These are phyloP conservation scores for Chrysoporthe puriensis DNA, from an alignment of 2,329 filamentous ascomycete species.

Conservation along the genomic window DNA sequence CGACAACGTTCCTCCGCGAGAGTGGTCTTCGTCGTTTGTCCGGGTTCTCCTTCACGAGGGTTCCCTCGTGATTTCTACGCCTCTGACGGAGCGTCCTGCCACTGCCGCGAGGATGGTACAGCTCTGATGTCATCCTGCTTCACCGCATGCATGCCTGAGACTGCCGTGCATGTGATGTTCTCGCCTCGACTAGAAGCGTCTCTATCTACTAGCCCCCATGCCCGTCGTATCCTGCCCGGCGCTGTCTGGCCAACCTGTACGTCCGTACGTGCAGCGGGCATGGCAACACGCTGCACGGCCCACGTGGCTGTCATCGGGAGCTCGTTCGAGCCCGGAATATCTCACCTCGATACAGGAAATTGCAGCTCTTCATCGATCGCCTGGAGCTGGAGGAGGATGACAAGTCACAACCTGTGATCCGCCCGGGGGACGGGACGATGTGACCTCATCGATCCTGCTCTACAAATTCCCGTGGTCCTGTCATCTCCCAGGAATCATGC, in stretches of 20 bases:
- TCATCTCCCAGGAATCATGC: background rate
- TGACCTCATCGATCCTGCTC: constrained; percentile 4
- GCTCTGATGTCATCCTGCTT: background rate
- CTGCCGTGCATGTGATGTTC: background rate
- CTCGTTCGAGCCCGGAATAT: background rate
- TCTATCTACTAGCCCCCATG: background rate
- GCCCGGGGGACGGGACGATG: background rate
- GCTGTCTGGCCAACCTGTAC: background rate
- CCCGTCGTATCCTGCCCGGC: background rate
- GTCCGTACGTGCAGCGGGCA: background rate
- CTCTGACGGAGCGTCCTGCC: background rate
- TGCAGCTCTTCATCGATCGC: constrained; percentile 9
- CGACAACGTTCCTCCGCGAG: too few species aligned
- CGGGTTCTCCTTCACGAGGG: too few species aligned
- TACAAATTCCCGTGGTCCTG: background rate
- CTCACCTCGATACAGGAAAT: background rate
- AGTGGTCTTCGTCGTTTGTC: too few species aligned
- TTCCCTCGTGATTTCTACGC: background rate
- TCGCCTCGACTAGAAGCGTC: background rate
- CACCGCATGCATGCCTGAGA: background rate
- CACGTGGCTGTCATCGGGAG: constrained; percentile 4
- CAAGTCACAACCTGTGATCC: constrained; percentile 3
- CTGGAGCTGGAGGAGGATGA: background rate
- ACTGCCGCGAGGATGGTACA: background rate
- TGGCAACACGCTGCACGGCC: background rate